A percentile compares a stretch with the other conserved stretches of the same genome.
These are phyloP conservation scores for Prunus yedoensis DNA, from an alignment of 331 rosid species.

Conservation along the genomic window DNA sequence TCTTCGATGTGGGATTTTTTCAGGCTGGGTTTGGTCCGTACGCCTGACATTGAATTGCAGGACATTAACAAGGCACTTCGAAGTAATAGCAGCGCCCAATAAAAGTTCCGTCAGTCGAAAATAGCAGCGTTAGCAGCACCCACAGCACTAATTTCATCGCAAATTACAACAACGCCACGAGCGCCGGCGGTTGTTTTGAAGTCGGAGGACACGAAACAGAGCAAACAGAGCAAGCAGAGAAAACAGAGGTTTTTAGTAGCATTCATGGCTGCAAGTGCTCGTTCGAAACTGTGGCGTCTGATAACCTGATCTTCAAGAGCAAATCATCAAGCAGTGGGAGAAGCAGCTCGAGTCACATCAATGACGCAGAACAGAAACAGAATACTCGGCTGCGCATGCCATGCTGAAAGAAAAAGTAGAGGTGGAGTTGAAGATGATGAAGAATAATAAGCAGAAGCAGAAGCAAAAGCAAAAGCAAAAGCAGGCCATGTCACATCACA, in stretches of 20 bases:
- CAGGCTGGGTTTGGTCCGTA: slow-evolving; percentile 66
- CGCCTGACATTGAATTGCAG: slow-evolving; percentile 68
- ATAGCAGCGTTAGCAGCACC: slow-evolving; percentile 37
- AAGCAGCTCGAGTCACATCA: background rate
- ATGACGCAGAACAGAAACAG: background rate
- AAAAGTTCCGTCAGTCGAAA: slow-evolving; percentile 44
- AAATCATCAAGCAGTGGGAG: slow-evolving; percentile 7
- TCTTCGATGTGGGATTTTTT: slow-evolving; percentile 74
- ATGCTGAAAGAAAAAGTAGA: slow-evolving; percentile 25
- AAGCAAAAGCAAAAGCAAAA: slow-evolving; percentile 32
- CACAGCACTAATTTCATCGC: slow-evolving; percentile 5
- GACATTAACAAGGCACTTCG: slow-evolving; percentile 54
- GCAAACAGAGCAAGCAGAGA: slow-evolving; percentile 6
- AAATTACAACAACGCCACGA: background rate
- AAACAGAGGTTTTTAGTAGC: slow-evolving; percentile 1
- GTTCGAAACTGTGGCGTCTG: slow-evolving; percentile 40
- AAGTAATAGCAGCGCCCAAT: slow-evolving; percentile 23
- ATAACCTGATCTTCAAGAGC: slow-evolving; percentile 32
- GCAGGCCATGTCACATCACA: slow-evolving; percentile 75
- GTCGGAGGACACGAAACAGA: slow-evolving; percentile 14
- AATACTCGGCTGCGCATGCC: background rate
- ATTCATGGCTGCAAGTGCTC: slow-evolving; percentile 71
- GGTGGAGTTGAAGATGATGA: slow-evolving; percentile 28
- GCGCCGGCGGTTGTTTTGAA: slow-evolving; percentile 6
- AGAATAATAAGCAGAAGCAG: slow-evolving; percentile 27